Conservation (phyloP, 148 eudicot genomes). For the Selenicereus undatus region DNA sequence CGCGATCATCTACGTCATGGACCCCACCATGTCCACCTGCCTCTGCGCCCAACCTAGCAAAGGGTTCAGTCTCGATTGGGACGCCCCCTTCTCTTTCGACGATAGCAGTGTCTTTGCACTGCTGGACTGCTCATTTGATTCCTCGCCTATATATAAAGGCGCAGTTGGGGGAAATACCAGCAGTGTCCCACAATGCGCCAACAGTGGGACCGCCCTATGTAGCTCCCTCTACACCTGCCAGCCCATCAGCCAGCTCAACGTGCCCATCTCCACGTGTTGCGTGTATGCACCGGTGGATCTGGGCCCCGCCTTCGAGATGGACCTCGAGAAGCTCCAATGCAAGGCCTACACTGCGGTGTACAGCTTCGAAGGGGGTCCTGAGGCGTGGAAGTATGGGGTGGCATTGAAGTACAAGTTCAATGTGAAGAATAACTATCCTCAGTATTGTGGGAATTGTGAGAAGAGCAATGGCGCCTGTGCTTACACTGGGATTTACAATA, state of each 20-base stretch:
- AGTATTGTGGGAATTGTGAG: constrained; percentile 62
- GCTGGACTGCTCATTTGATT: constrained; percentile 48
- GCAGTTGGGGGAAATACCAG: constrained; percentile 29
- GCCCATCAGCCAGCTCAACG: constrained; percentile 59
- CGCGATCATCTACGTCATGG: constrained; percentile 54
- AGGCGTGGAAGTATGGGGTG: constrained; percentile 73
- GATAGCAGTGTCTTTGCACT: constrained; percentile 65
- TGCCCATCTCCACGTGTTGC: constrained; percentile 62
- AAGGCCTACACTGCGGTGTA: constrained; percentile 64
- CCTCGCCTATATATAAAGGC: constrained; percentile 55
- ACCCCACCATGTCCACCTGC: constrained; percentile 87
- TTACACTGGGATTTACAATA: constrained; percentile 38
- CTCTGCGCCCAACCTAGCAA: constrained; percentile 61
- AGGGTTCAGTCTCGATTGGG: constrained; percentile 82
- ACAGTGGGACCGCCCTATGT: constrained; percentile 51
- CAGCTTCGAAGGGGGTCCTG: constrained; percentile 54
- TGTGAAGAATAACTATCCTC: constrained; percentile 61
- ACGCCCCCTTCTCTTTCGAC: constrained; percentile 76
- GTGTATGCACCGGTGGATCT: constrained; percentile 90
- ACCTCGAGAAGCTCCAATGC: constrained; percentile 62
- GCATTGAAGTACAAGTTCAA: constrained; percentile 75
- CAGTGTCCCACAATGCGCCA: constrained; percentile 57
- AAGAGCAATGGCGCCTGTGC: constrained; percentile 78
- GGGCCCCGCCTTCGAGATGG: constrained; percentile 83
- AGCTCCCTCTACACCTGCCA: constrained; percentile 65